phyloP scores from a whole-genome alignment of 2,329 filamentous ascomycete genomes.

The Didymella exigua region DNA sequence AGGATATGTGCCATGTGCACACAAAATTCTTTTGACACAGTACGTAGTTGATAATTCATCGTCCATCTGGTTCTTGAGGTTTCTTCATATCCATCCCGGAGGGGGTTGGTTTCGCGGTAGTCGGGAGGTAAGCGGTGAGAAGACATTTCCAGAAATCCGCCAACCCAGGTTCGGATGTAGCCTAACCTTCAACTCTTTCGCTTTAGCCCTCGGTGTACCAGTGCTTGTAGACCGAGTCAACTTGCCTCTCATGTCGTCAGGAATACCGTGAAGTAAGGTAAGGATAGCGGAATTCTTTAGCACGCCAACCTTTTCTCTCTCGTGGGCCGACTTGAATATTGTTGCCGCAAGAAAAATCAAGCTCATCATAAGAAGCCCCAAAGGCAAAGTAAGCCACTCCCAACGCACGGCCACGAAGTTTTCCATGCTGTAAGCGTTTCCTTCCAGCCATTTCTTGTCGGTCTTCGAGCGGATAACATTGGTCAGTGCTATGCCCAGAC shows the following conservation, averaged over 20 bases:
- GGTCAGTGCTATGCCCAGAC: constrained; percentile 26
- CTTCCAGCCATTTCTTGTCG: constrained; percentile 2
- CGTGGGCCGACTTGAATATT: constrained; percentile 26
- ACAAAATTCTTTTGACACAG: too few relatives aligned
- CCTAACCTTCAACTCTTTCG: constrained; percentile 33
- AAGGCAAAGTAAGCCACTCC: constrained; percentile 36
- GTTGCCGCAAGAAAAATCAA: constrained; percentile 35
- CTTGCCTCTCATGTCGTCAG: constrained; percentile 25
- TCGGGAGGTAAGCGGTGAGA: constrained; percentile 11
- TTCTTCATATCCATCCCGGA: constrained; percentile 36
- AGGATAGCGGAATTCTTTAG: constrained; percentile 43
- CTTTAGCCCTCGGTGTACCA: constrained; percentile 28
- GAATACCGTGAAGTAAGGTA: constrained; percentile 32
- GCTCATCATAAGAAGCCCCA: constrained; percentile 24
- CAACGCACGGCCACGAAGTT: constrained; percentile 28
- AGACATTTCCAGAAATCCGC: constrained; percentile 26
- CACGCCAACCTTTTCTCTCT: constrained; percentile 14
- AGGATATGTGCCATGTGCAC: too few relatives aligned
- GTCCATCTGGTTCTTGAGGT: too few relatives aligned
- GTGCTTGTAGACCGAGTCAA: constrained; percentile 6
- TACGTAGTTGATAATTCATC: too few relatives aligned
- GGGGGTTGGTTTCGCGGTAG: constrained; percentile 18
- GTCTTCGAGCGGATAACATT: constrained; percentile 24
- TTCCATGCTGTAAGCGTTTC: constrained; percentile 19
- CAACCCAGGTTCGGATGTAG: constrained; percentile 25